A percentile compares a stretch with the other conserved stretches of the same genome.
These are phyloP conservation scores for Cladophialophora exuberans DNA, from an alignment of 2,329 filamentous ascomycete species.

Conservation along the genomic window DNA sequence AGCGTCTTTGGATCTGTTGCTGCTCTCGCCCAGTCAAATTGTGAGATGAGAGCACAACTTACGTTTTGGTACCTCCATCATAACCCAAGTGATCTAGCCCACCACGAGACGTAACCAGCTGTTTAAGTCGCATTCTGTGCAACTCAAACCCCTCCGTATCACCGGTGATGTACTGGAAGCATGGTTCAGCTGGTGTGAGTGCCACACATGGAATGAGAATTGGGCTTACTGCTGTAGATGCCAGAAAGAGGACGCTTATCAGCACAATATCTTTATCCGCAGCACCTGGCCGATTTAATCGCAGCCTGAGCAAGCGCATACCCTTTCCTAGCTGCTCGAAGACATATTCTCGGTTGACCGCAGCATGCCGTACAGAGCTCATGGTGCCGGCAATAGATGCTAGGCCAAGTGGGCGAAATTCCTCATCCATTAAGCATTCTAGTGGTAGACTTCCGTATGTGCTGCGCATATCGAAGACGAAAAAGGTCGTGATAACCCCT, in stretches of 20 bases:
- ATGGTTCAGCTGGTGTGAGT: not conserved
- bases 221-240: not conserved
- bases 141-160: not conserved
- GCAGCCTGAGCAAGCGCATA: not conserved
- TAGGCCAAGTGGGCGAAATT: not conserved
- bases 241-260: not conserved
- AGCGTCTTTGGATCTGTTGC: too few relatives aligned
- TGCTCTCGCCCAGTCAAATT: too few relatives aligned
- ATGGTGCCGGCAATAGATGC: constrained; percentile 1
- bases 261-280: not conserved
- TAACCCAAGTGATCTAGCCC: not conserved
- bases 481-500: constrained; percentile 1
- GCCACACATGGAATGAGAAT: too few relatives aligned
- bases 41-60: too few relatives aligned
- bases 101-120: not conserved
- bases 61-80: not conserved
- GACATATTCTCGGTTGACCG: not conserved
- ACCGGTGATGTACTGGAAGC: not conserved
- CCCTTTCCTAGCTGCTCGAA: not conserved
- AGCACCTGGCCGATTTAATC: not conserved
- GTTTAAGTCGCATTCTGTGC: not conserved
- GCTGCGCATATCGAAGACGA: constrained; percentile 5
- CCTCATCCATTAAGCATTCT: not conserved
- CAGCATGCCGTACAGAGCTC: not conserved
- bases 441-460: not conserved